Evolutionary conservation across 768 basidiomycete genomes (phyloP), one percentile per base, ranked within the genome.

Genomic region (Tulasnella sp.): DNA sequence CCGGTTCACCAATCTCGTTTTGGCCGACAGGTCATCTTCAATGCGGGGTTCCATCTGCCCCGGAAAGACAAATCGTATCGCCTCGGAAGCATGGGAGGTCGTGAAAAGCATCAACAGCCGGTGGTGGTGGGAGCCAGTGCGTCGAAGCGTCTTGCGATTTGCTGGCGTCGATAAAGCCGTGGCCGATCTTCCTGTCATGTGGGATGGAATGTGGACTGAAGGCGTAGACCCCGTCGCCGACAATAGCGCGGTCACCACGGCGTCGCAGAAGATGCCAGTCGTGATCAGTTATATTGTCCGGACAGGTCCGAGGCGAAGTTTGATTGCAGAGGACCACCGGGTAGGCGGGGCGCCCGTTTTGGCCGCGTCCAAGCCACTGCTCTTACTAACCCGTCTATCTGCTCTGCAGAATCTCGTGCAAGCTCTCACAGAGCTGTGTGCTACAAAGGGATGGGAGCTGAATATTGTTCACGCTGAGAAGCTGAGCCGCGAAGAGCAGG

Each of bases 1-100:
- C 68, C 65, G 92, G 17, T 71, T 89, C 54, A 84, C 87, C 63
- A 82, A 88, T 10, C 73, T 87, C 11, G 80, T 94, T 30, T 72
- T 96, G 31, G 83, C 82, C 0, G 90, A 93, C 66, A 74, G 83
- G 48, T 76, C 79, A n/a, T 85, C 84, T 0, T 83, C 87, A 0
- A 71, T 68, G 50, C 70, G 73, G 7, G 34, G 31, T 19, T 24
- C 61, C 29, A 30, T 62, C 10, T 50, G 45, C 12, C 46, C 45
- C 17, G 49, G 60, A 22, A 38, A 61, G 34, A 61, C 43, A 17
- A 31, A 61, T 24, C 31, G 30, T 4, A 45, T 50, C 19, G 43
- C 61, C 8, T 53, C 46, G 50, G 61, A 49, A 7, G 48, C 43
- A 8, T 62, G 61, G 30, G 34, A 29, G 30, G 57, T 50, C 12